Conservation (phyloP, 495 filamentous ascomycete genomes). For the Lepraria neglecta region DNA sequence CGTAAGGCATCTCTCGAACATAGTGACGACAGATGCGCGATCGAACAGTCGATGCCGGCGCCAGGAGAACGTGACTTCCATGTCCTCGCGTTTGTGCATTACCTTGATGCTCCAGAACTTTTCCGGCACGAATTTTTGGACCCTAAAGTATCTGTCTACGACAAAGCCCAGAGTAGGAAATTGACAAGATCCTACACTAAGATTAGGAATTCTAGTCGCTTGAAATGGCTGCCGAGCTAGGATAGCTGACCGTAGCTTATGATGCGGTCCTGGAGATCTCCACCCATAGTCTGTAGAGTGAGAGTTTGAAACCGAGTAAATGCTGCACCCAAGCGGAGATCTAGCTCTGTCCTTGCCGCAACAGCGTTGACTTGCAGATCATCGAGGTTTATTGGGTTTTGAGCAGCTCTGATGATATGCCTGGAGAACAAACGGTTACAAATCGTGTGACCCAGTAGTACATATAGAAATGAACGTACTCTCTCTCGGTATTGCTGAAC, state of each 20-base stretch:
- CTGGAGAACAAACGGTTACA: slow-evolving; percentile 19
- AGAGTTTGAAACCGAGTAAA: slow-evolving; percentile 88
- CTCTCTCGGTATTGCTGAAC: slow-evolving; percentile 94
- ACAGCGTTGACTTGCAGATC: slow-evolving; percentile 85
- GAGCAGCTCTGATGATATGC: slow-evolving; percentile 82
- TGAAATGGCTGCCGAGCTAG: background rate
- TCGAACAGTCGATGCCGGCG: slow-evolving; percentile 79
- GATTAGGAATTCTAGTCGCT: slow-evolving; percentile 21
- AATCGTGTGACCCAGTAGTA: background rate
- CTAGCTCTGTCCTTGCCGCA: slow-evolving; percentile 81
- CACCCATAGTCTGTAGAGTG: slow-evolving; percentile 61
- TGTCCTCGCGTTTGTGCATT: slow-evolving; percentile 65
- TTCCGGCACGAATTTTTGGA: slow-evolving; percentile 89
- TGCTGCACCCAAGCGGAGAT: slow-evolving; percentile 81
- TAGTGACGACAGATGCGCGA: slow-evolving; percentile 66
- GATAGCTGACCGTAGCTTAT: slow-evolving; percentile 73
- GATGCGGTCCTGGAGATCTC: slow-evolving; percentile 51
- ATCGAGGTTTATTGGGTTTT: slow-evolving; percentile 68
- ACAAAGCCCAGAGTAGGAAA: slow-evolving; percentile 97
- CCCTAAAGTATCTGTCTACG: slow-evolving; percentile 87
- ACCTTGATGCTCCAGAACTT: slow-evolving; percentile 89
- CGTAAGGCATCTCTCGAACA: slow-evolving; percentile 76
- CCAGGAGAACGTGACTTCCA: slow-evolving; percentile 84
- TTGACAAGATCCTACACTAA: slow-evolving; percentile 72
- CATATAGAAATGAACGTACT: slow-evolving; percentile 45